Percentiles rank a stretch among this genome's conserved stretches.
These are phyloP conservation scores for Cyathus olla DNA, from an alignment of 1,284 basidiomycete species.

Conservation along the genomic window DNA sequence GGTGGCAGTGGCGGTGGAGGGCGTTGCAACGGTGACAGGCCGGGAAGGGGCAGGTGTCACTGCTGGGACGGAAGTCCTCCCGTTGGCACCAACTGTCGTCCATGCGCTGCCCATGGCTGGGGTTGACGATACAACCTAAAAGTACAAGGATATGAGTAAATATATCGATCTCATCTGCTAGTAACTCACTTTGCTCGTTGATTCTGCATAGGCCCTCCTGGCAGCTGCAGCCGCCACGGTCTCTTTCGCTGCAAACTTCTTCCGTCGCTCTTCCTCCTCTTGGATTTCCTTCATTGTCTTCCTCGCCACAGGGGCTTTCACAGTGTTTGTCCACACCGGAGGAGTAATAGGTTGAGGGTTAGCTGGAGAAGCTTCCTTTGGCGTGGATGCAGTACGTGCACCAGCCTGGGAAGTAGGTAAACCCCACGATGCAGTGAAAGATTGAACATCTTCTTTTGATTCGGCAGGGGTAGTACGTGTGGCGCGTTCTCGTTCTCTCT, in stretches of 20 bases:
- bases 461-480: slow-evolving; percentile 56
- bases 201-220: slow-evolving; percentile 85
- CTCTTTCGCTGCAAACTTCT: slow-evolving; percentile 76
- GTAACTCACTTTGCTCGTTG: slow-evolving; percentile 74
- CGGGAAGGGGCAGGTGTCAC: slow-evolving; percentile 39
- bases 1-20: slow-evolving; percentile 27
- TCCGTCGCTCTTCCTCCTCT: slow-evolving; percentile 93
- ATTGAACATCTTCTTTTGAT: slow-evolving; percentile 65
- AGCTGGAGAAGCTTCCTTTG: slow-evolving; percentile 59
- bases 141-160: slow-evolving; percentile 1
- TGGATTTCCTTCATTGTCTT: slow-evolving; percentile 99
- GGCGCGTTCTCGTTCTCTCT: slow-evolving; percentile 73
- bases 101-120: slow-evolving; percentile 70
- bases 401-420: slow-evolving; percentile 80
- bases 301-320: slow-evolving; percentile 70
- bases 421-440: slow-evolving; percentile 83
- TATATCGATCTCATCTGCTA: neutral
- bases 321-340: slow-evolving; percentile 77
- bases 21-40: slow-evolving; percentile 36
- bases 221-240: slow-evolving; percentile 63
- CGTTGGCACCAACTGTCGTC: slow-evolving; percentile 87
- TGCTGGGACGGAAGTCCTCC: slow-evolving; percentile 63
- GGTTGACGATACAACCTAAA: slow-evolving; percentile 37
- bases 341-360: slow-evolving; percentile 36
- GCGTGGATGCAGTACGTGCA: slow-evolving; percentile 50